Evolutionary conservation across 2,329 filamentous ascomycete species (phyloP), one percentile per base, ranked within the genome.

Genomic region (Stagonosporopsis vannaccii): DNA sequence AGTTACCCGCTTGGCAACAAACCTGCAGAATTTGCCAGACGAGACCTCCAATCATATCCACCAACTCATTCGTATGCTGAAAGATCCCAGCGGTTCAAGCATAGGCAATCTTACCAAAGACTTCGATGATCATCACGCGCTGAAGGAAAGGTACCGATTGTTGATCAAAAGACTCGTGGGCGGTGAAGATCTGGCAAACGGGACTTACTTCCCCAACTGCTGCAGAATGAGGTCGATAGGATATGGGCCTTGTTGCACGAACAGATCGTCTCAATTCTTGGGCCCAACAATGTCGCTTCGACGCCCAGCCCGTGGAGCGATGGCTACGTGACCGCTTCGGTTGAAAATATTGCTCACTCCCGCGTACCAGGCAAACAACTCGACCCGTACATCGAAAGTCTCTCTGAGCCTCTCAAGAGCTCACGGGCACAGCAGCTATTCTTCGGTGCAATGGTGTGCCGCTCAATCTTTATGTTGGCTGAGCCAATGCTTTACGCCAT

Each of bases 371-470:
- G 19, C 2, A 15, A 40, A 6, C 22, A 51, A 23, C 42, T 56
- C 6, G 11, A 47, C 9, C 13, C 28, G 13, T 56, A 35, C 12
- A 17, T 58, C 15, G 43, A 42, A 3, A 47, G 45, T 6, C 33
- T 58, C 20, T 22, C 11, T 3, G 15, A 2, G 4, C 28, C 20
- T 11, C 28, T 57, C 5, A 17, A 41, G 11, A 58, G 54, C 22
- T 53, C 53, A 32, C 51, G 60, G 6, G n/a, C 51, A 2, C 53
- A 45, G 6, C 59, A 58, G 22, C 12, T 48, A 1, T 33, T 64
- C 12, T 17, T 61, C 19, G 48, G 57, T 35, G 59, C 59, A 13
- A 19, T 62, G 11, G 32, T 67, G 12, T 62, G 54, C 26, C 37
- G 33, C 6, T 58, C 51, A 47, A 23, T 60, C 2, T 62, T 65